Percentiles rank a stretch among this genome's conserved stretches.
phyloP scores from a whole-genome alignment of 805 yeast genomes.

The Lipomyces lipofer region DNA sequence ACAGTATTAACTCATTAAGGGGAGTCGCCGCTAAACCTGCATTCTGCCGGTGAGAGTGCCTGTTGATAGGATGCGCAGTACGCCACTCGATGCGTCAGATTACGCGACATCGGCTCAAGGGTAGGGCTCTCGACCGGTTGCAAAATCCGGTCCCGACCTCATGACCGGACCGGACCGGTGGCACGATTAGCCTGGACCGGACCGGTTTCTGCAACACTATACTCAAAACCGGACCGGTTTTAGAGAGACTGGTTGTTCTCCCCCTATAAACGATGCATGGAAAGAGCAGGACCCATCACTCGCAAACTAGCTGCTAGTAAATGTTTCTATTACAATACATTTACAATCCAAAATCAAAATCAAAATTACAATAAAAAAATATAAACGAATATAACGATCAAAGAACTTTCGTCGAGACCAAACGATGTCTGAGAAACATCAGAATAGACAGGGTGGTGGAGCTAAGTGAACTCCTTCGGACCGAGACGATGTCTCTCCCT shows the following conservation, averaged over 20 bases:
- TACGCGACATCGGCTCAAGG: too few relatives aligned
- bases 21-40: too few relatives aligned
- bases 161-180: background rate
- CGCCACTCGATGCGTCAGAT: too few relatives aligned
- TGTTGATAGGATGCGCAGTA: too few relatives aligned
- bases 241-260: background rate
- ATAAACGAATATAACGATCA: background rate
- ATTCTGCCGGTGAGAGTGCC: too few relatives aligned
- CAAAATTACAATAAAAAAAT: too few relatives aligned
- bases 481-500: background rate
- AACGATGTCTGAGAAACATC: background rate
- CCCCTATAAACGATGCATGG: background rate
- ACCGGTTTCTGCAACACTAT: background rate
- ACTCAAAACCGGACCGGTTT: background rate
- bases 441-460: slow-evolving; percentile 1
- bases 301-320: too few relatives aligned
- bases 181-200: background rate
- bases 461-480: background rate
- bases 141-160: too few relatives aligned
- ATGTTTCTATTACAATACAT: too few relatives aligned
- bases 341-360: too few relatives aligned
- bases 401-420: background rate
- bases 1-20: too few relatives aligned
- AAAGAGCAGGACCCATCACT: background rate
- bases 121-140: too few relatives aligned